Percentiles rank a stretch among this genome's conserved stretches.
Evolutionary conservation across 257 asterid genomes (phyloP).

Genomic region (Solanum microdontum): DNA sequence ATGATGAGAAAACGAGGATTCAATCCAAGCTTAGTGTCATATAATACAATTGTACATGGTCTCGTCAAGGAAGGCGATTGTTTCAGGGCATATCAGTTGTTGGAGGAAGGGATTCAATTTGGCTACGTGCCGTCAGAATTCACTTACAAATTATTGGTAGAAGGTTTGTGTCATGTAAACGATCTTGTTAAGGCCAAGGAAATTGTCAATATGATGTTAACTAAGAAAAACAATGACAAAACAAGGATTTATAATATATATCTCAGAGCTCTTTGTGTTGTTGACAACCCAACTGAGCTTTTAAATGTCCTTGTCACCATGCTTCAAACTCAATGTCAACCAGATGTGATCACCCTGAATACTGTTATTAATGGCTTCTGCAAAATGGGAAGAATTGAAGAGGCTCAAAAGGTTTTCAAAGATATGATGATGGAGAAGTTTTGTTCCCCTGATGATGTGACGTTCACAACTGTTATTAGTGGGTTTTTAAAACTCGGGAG

Average conservation of each 20-base stretch:
- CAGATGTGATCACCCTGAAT: slow-evolving; percentile 66
- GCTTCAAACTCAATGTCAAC: slow-evolving; percentile 71
- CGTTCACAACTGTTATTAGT: slow-evolving; percentile 51
- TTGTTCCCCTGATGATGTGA: slow-evolving; percentile 66
- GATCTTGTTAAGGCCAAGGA: slow-evolving; percentile 57
- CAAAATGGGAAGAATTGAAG: slow-evolving; percentile 54
- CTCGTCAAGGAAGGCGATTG: slow-evolving; percentile 55
- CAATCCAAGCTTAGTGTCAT: slow-evolving; percentile 46
- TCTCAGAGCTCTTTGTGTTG: slow-evolving; percentile 64
- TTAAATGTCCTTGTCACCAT: slow-evolving; percentile 59
- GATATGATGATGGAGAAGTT: slow-evolving; percentile 72
- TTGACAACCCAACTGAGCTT: slow-evolving; percentile 67
- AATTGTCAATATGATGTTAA: slow-evolving; percentile 38
- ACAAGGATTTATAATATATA: slow-evolving; percentile 76
- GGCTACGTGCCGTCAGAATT: slow-evolving; percentile 70
- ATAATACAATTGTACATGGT: slow-evolving; percentile 69
- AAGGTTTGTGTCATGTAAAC: slow-evolving; percentile 51
- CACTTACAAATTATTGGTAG: slow-evolving; percentile 62
- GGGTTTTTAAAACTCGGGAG: slow-evolving; percentile 50
- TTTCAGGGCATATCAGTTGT: slow-evolving; percentile 71
- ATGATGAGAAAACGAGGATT: slow-evolving; percentile 74
- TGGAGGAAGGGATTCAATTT: slow-evolving; percentile 54
- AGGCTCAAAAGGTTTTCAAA: slow-evolving; percentile 51
- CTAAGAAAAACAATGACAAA: slow-evolving; percentile 26
- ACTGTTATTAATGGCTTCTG: slow-evolving; percentile 79